Evolutionary conservation across 352 stramenopile species (phyloP).

Genomic region (Blastocystis sp.): DNA sequence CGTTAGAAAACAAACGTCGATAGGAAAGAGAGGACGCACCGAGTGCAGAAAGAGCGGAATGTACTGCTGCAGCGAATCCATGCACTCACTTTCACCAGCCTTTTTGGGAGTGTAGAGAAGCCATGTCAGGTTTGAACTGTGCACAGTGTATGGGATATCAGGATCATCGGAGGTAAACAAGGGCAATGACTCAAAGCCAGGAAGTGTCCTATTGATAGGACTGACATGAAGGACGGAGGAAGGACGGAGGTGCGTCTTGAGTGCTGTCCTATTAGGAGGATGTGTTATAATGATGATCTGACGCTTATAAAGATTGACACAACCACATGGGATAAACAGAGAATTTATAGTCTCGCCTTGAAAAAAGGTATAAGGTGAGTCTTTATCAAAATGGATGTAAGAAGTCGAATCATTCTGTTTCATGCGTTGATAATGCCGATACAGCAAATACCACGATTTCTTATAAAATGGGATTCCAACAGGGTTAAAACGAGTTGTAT

Average conservation of each 20-base stretch:
- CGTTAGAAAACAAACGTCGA: neutral
- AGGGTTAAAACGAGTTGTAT: neutral
- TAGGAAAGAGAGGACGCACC: neutral
- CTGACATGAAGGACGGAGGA: neutral
- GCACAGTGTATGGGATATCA: neutral
- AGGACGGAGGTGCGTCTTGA: neutral
- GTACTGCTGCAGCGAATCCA: neutral
- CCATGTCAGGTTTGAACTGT: constrained; percentile 5
- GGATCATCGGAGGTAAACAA: neutral
- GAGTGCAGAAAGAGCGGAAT: constrained; percentile 25
- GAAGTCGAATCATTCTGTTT: neutral
- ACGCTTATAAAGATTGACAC: neutral
- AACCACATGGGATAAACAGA: neutral
- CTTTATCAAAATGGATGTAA: neutral
- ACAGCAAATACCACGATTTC: constrained; percentile 24
- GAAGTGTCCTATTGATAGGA: neutral
- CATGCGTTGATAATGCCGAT: neutral
- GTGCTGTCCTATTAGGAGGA: neutral
- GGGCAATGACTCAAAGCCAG: neutral
- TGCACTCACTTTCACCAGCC: neutral
- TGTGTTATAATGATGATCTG: neutral
- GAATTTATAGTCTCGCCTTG: neutral
- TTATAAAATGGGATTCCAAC: constrained; percentile 20
- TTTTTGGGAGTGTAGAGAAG: constrained; percentile 6
- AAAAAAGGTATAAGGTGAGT: neutral